Base-by-base conservation (phyloP, 306 rosid genomes). In the Sphenostylis stenocarpa region DNA sequence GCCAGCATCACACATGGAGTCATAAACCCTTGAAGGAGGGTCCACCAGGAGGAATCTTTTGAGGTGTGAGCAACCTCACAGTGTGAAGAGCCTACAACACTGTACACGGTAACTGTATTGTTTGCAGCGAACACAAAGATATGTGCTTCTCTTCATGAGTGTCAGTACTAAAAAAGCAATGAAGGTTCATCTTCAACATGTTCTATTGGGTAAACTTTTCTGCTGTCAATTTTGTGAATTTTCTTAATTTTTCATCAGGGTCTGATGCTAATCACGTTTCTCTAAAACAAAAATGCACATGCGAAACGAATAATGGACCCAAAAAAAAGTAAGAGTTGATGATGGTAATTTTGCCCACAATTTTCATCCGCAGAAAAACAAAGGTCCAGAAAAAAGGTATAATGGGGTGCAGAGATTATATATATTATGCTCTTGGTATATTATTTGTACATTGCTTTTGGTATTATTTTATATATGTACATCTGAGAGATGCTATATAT, bases 1-100 rank as follows among this genome's bases (percentile, higher is more conserved):
- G 87, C 75, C 90, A 87, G 88, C 88, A 84, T 83, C 88, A 88
- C 95, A 89, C 94, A 86, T 88, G 94, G 77, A 86, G 88, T 80
- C 77, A 78, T 81, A 81, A 86, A 83, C 68, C 86, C 84, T 64
- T 67, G n/a, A 58, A 36, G 65, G 14, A 65, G 79, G 92, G 94
- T 45, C 93, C 90, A 89, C 87, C 72, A 41, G 17, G 75, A 78
- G 87, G 92, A 89, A 91, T 89, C 97, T 86, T 80, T 52, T 67
- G 77, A 72, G 70, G 47, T 77, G 77, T 16, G 77, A 83, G 75
- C 72, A 81, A 67, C 24, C 74, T 67, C 43, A 20, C 24, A 51
- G 7, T 73, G 38, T 71, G 34, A 72, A 55, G 51, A 67, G 73
- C 72, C 75, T 17, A 61, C 48, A 63, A 60, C 80, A 60, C 60